phyloP scores from a whole-genome alignment of 768 basidiomycete genomes.

The Leccinum obscurum region DNA sequence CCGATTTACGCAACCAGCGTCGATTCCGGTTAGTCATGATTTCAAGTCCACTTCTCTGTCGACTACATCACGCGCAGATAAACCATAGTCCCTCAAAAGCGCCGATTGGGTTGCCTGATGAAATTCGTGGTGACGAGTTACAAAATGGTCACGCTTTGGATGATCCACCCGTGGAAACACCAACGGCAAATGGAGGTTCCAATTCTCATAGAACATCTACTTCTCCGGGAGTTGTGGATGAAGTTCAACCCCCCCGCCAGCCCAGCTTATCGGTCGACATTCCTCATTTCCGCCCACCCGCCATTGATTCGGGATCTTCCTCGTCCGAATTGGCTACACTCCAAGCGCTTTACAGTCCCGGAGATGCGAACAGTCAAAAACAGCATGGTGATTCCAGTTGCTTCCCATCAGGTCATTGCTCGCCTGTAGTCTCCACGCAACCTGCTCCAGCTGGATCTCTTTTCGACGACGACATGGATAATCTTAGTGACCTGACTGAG shows the following conservation, averaged over 20 bases:
- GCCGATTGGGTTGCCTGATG: slow-evolving; percentile 14
- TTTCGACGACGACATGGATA: slow-evolving; percentile 13
- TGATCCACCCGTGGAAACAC: not conserved
- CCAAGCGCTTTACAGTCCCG: not conserved
- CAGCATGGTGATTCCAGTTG: not conserved
- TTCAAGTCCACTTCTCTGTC: not conserved
- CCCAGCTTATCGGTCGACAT: not conserved
- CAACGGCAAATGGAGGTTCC: not conserved
- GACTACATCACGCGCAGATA: slow-evolving; percentile 19
- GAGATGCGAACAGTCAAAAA: not conserved
- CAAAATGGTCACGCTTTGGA: slow-evolving; percentile 2
- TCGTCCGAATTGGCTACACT: not conserved
- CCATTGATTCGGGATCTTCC: slow-evolving; percentile 3
- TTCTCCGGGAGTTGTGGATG: not conserved
- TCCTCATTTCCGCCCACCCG: not conserved
- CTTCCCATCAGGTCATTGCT: not conserved
- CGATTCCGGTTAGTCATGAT: slow-evolving; percentile 25
- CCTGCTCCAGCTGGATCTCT: not conserved
- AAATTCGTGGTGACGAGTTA: slow-evolving; percentile 5
- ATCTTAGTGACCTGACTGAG: slow-evolving; percentile 33
- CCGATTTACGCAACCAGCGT: slow-evolving; percentile 21
- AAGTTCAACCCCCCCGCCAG: not conserved
- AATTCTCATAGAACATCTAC: not conserved
- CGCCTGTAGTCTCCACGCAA: not conserved
- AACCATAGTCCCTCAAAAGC: slow-evolving; percentile 13